Percentiles rank a stretch among this genome's conserved stretches.
Conservation (phyloP, 352 stramenopile species). For the Globisporangium cystogenes region DNA sequence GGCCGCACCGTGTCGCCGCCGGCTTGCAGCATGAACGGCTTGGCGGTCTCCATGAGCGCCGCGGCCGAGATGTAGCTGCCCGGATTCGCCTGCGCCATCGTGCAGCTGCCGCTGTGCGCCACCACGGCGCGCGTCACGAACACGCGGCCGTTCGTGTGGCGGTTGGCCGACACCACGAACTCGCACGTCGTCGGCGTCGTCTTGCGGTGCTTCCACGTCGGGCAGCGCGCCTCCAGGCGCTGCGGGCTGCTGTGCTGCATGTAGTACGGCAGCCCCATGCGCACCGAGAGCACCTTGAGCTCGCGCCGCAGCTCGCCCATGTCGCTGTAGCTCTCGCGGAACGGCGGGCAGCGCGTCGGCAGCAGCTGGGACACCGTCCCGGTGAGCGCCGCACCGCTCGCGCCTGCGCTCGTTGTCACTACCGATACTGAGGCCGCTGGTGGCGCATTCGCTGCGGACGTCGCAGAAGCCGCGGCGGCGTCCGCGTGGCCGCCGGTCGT, state of each 20-base stretch:
- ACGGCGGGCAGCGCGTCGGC: conserved; percentile 33
- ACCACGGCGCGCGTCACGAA: conserved; percentile 64
- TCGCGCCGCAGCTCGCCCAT: conserved; percentile 72
- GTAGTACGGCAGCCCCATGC: conserved; percentile 65
- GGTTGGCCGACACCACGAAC: conserved; percentile 73
- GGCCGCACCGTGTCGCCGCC: conserved; percentile 49
- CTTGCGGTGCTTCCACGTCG: conserved; percentile 71
- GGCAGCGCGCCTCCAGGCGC: conserved; percentile 67
- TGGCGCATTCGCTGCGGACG: not conserved
- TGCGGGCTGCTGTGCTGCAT: conserved; percentile 84
- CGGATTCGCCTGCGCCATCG: conserved; percentile 36
- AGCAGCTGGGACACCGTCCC: not conserved
- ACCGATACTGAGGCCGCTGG: not conserved
- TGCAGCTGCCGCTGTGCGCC: conserved; percentile 37
- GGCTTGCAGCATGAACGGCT: conserved; percentile 62
- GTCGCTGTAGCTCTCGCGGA: conserved; percentile 66
- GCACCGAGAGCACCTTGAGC: conserved; percentile 71
- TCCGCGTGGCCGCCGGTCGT: not conserved
- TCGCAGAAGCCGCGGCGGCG: not conserved
- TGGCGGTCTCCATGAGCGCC: conserved; percentile 65
- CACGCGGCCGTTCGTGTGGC: conserved; percentile 67
- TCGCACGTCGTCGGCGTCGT: conserved; percentile 38
- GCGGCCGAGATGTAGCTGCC: conserved; percentile 52
- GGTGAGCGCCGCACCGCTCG: not conserved
- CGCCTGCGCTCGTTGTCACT: not conserved